Percentiles rank a stretch among this genome's conserved stretches.
These are phyloP conservation scores for Myotisia sp. DNA, from an alignment of 2,329 filamentous ascomycete species.

Conservation along the genomic window DNA sequence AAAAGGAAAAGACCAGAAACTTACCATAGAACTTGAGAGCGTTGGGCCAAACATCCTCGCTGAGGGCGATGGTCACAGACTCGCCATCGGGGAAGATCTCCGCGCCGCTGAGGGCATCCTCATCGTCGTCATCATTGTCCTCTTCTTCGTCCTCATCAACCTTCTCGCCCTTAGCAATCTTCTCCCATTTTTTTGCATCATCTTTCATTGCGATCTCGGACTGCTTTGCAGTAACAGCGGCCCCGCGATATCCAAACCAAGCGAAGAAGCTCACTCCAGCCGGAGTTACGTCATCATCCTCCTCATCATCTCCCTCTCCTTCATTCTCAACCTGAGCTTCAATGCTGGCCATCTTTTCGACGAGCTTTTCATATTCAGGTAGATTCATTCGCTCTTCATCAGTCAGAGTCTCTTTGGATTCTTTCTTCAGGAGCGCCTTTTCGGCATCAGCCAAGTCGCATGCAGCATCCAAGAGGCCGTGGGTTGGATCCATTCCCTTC, in stretches of 20 bases:
- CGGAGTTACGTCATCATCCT: conserved; percentile 37
- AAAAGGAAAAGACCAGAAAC: conserved; percentile 24
- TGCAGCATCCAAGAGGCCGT: conserved; percentile 62
- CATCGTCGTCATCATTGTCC: conserved; percentile 48
- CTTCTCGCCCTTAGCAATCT: conserved; percentile 37
- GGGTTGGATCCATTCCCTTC: conserved; percentile 68
- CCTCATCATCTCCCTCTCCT: conserved; percentile 25
- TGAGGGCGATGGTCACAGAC: conserved; percentile 62
- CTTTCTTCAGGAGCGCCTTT: conserved; percentile 32
- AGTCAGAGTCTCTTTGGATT: conserved; percentile 19
- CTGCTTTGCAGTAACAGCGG: conserved; percentile 59
- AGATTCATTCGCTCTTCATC: conserved; percentile 39
- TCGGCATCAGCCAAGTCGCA: conserved; percentile 54
- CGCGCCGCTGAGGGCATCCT: conserved; percentile 50
- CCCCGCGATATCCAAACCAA: conserved; percentile 69
- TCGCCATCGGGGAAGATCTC: conserved; percentile 86
- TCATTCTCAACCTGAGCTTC: conserved; percentile 24
- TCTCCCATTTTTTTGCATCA: conserved; percentile 44
- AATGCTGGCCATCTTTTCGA: conserved; percentile 33
- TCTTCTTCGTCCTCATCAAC: conserved; percentile 34
- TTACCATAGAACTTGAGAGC: conserved; percentile 85
- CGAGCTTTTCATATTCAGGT: conserved; percentile 39
- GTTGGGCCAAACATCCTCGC: conserved; percentile 77
- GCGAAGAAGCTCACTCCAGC: conserved; percentile 69
- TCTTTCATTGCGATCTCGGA: conserved; percentile 47